A percentile compares a stretch with the other conserved stretches of the same genome.
These are phyloP conservation scores for Angomonas deanei DNA, from an alignment of 208 protist species.

Conservation along the genomic window DNA sequence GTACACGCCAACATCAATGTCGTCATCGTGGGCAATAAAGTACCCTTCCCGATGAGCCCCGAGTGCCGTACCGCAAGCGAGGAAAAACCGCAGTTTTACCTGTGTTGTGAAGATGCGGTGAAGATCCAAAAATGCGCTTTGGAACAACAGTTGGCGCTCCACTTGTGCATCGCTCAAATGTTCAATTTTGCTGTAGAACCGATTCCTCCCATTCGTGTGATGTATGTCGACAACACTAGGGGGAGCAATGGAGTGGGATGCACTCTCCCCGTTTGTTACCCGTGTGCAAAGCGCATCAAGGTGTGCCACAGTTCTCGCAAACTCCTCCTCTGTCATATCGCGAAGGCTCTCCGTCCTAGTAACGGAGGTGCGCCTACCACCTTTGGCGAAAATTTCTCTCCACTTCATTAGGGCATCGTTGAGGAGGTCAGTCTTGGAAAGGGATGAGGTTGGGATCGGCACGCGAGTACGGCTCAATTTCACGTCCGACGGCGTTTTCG, in stretches of 20 bases:
- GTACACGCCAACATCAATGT: conserved; percentile 85
- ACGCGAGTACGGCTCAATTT: not conserved
- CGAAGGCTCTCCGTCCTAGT: no score
- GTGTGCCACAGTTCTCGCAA: no score
- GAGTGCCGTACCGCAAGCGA: conserved; percentile 80
- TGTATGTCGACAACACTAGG: no score
- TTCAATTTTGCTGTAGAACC: not conserved
- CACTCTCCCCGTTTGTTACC: no score
- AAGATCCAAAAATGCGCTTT: conserved; percentile 55
- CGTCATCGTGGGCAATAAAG: conserved; percentile 85
- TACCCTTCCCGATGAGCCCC: conserved; percentile 67
- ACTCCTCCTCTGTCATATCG: no score
- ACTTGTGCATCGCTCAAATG: not conserved
- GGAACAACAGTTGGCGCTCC: conserved; percentile 55
- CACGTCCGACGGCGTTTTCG: no score
- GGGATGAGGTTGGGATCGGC: not conserved
- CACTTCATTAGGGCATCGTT: not conserved
- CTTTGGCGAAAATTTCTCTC: no score
- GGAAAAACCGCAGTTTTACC: conserved; percentile 56
- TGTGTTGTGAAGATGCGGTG: conserved; percentile 16
- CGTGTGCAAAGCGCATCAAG: no score
- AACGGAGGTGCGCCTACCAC: no score
- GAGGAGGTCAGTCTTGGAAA: not conserved
- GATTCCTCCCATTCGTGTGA: not conserved
- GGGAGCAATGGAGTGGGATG: no score